A percentile compares a stretch with the other conserved stretches of the same genome.
Evolutionary conservation across 306 rosid species (phyloP).

Genomic region (Acacia melanoxylon): DNA sequence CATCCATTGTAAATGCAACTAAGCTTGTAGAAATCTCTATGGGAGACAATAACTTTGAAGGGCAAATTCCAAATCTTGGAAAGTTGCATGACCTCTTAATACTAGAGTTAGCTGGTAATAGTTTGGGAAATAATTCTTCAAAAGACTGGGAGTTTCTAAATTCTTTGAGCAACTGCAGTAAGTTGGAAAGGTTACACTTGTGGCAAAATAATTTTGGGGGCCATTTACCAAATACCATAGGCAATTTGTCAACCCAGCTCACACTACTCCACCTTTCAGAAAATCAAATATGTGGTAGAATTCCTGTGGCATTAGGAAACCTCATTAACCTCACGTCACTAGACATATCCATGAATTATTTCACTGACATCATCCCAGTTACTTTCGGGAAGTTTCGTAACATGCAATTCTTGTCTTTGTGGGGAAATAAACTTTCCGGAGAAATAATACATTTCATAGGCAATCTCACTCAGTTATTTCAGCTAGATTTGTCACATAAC

Average conservation of each 20-base stretch:
- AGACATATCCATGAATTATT: background rate
- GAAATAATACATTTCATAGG: background rate
- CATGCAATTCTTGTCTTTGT: background rate
- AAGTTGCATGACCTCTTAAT: background rate
- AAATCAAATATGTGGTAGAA: background rate
- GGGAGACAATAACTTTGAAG: background rate
- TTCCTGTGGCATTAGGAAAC: background rate
- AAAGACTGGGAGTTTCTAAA: background rate
- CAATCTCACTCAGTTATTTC: background rate
- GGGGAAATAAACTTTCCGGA: background rate
- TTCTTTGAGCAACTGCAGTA: background rate
- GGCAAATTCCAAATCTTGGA: constrained; percentile 6
- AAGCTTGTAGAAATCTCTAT: background rate
- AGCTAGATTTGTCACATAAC: background rate
- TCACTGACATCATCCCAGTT: background rate
- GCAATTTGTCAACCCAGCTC: background rate
- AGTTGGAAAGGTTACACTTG: accelerated
- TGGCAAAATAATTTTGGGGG: background rate
- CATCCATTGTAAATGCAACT: background rate
- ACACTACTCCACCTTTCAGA: accelerated
- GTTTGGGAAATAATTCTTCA: background rate
- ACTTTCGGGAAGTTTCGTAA: background rate
- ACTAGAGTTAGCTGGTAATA: accelerated
- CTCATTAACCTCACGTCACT: background rate
- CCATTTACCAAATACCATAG: background rate